Base-by-base conservation (phyloP, 1,284 basidiomycete genomes). In the Afroboletus lepidellus region DNA sequence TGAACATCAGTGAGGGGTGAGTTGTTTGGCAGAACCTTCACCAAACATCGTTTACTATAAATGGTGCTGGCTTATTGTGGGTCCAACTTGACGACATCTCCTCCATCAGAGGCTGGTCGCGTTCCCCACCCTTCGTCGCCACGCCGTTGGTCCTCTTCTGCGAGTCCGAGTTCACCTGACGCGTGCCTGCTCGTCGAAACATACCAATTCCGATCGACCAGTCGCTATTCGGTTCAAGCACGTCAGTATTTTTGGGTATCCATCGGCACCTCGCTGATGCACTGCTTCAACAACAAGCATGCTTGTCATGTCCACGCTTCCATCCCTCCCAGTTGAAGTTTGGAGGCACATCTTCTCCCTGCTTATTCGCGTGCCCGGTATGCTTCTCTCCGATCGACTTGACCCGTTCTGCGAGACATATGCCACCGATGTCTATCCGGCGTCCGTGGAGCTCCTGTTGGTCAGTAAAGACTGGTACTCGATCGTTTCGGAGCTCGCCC, bases 401-500 rank as follows among this genome's bases (percentile, higher is more conserved):
- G 69, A 71, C 38, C 69, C 69, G 32, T 68, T 70, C 50, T 50
- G 56, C 30, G 62, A 70, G 48, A 43, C 56, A 13, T 53, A 54
- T 9, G 51, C 56, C 8, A 34, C 46, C 27, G 57, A 65, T 36
- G 37, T 55, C 25, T 62, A 61, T 21, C 60, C 57, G 60, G 50
- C 52, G n/a, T 18, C 36, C 38, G n/a, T 48, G 45, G 44, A 50
- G 18, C 57, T 67, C 12, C 27, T 66, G 9, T 38, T 57, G 18
- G 66, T 77, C 33, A 70, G 69, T 53, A 70, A 64, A 5, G 53
- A 62, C 16, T 77, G 76, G 71, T 46, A 65, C 43, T 45, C 57
- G 3, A 56, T 72, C 41, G 65, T 71, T 11, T 59, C 58, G 1
- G 69, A 76, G 42, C 69, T 76, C 42, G 51, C 69, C 18, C 61